Conservation (phyloP, 2,329 filamentous ascomycete species). For the Thelonectria blattea region DNA sequence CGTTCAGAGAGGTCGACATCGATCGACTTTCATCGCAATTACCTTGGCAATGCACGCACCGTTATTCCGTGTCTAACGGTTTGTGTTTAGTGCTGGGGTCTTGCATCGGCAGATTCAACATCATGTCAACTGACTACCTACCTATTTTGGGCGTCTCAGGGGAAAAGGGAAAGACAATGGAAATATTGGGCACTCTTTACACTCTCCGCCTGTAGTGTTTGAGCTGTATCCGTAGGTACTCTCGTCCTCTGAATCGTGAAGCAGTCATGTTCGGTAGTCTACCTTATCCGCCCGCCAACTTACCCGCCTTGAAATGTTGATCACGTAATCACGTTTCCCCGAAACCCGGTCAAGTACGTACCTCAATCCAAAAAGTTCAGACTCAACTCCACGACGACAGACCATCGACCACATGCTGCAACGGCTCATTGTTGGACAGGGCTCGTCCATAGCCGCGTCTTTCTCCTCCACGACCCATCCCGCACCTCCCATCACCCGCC, state of each 20-base stretch:
- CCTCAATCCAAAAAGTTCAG: conserved; percentile 1
- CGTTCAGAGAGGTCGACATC: too few species aligned
- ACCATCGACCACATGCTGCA: conserved; percentile 5
- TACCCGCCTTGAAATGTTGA: conserved; percentile 18
- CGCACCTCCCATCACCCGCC: conserved; percentile 26
- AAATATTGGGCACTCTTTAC: not conserved
- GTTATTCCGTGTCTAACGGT: too few species aligned
- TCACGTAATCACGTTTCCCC: conserved; percentile 20
- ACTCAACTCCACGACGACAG: not conserved
- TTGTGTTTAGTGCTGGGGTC: too few species aligned
- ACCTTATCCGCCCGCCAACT: not conserved
- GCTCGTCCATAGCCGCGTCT: conserved; percentile 26
- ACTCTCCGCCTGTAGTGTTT: not conserved
- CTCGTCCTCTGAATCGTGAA: not conserved
- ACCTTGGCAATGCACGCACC: too few species aligned
- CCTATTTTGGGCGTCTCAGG: too few species aligned
- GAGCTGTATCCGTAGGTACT: not conserved
- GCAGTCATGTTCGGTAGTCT: not conserved
- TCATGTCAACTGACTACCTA: too few species aligned
- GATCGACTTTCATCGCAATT: too few species aligned
- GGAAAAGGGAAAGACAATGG: not conserved
- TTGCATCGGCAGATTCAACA: too few species aligned
- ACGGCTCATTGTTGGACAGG: conserved; percentile 28
- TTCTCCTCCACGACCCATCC: conserved; percentile 9
- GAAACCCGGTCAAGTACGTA: conserved; percentile 18